phyloP scores from a whole-genome alignment of 2,329 filamentous ascomycete species.

The Trichoderma afroharzianum region DNA sequence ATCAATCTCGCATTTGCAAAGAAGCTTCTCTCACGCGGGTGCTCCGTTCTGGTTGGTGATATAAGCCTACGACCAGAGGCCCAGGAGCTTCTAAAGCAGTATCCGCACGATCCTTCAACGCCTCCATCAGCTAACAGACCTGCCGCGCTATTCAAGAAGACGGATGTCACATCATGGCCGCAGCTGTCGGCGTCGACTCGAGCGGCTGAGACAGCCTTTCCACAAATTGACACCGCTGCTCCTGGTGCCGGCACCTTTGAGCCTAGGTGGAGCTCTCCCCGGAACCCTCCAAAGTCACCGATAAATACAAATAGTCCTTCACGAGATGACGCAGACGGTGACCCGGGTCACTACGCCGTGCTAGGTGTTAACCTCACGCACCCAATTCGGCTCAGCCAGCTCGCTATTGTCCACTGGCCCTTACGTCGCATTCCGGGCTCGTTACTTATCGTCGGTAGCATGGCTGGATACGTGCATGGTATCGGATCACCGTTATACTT shows the following conservation, averaged over 20 bases:
- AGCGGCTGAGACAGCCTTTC: not conserved
- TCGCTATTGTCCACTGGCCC: not conserved
- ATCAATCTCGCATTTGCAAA: not conserved
- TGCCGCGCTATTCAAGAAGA: not conserved
- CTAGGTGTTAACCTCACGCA: not conserved
- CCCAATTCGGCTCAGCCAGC: not conserved
- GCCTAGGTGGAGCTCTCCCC: not conserved
- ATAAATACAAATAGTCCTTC: not conserved
- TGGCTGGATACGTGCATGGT: not conserved
- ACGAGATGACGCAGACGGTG: not conserved
- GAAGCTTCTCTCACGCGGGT: not conserved
- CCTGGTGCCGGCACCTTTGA: not conserved
- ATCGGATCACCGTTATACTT: not conserved
- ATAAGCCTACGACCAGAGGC: not conserved
- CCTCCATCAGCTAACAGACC: not conserved
- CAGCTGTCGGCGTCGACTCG: not conserved
- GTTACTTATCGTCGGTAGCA: not conserved
- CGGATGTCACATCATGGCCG: not conserved
- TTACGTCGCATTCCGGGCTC: not conserved
- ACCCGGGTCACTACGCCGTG: not conserved
- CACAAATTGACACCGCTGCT: not conserved
- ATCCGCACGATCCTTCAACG: not conserved
- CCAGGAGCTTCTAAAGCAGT: not conserved
- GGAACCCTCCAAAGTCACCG: not conserved
- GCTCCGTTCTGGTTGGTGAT: not conserved